Evolutionary conservation across 352 stramenopile species (phyloP), one percentile per base, ranked within the genome.

Genomic region (Globisporangium alternatum): DNA sequence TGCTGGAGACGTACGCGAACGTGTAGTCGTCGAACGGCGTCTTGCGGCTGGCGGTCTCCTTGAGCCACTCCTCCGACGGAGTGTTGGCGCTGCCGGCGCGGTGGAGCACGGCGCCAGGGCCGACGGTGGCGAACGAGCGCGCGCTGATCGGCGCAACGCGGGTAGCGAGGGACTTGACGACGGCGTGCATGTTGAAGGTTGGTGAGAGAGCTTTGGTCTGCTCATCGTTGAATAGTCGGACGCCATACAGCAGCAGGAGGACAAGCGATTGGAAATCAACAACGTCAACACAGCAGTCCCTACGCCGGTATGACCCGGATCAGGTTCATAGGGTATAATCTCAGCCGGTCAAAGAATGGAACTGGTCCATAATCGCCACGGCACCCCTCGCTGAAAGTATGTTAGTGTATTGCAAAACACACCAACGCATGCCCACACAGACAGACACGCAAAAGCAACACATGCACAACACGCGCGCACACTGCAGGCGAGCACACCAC

Each of bases 261-360:
- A 41, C 35, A 41, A 67, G 60, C 33, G 30, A 48, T 56, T 57
- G 56, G 45, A 49, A 72, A 35, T 60, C 39, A 67, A 64, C 57
- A 69, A 61, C 45, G 69, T 79, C 72, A 81, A 77, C 66, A 75
- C 72, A 83, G 75, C 75, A 81, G 72, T 85, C 77, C 77, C 77
- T 85, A 69, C 77, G 77, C 77, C 77, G 77, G 77, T 85, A 72
- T 73, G 64, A 83, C 60, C 77, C 77, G 77, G 77, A 85, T 85
- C 77, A 85, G 77, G 77, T 85, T 81, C 70, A 67, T 79, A 85
- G 77, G 74, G 77, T 85, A 79, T 85, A 58, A 83, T 85, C 77
- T 85, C 77, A 85, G 77, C 77, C 72, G 73, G 70, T 74, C 62
- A 70, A 57, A 44, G n/a, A 62, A 79, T 78, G 67, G 70, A 78